Evolutionary conservation across 2,329 filamentous ascomycete genomes (phyloP).

Genomic region (Allantophomopsis lycopodina): DNA sequence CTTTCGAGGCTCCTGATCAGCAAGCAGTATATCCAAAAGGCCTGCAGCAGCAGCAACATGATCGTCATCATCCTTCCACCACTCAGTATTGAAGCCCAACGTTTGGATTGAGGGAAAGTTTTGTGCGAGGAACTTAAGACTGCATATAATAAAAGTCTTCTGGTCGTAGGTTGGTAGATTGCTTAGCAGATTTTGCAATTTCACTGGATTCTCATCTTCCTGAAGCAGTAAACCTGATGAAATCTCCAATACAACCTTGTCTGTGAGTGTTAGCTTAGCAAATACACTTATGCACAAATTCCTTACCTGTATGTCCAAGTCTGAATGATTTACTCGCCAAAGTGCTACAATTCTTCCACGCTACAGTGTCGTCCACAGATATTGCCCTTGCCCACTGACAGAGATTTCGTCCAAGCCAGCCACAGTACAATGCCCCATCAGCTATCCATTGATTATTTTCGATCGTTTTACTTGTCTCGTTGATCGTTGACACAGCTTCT

Average conservation of each 20-base stretch:
- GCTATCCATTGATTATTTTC: slow-evolving; percentile 15
- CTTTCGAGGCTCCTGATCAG: slow-evolving; percentile 31
- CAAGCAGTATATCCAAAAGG: slow-evolving; percentile 35
- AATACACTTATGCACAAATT: neutral
- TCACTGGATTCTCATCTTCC: slow-evolving; percentile 6
- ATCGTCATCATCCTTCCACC: slow-evolving; percentile 16
- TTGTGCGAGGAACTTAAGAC: slow-evolving; percentile 14
- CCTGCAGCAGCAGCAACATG: slow-evolving; percentile 43
- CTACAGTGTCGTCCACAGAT: slow-evolving; percentile 6
- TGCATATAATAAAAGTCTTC: slow-evolving; percentile 12
- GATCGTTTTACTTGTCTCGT: slow-evolving; percentile 13
- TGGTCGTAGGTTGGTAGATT: slow-evolving; percentile 15
- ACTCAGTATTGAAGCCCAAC: slow-evolving; percentile 8
- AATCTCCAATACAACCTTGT: slow-evolving; percentile 13
- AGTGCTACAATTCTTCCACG: slow-evolving; percentile 13
- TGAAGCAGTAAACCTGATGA: slow-evolving; percentile 9
- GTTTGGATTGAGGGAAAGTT: slow-evolving; percentile 5
- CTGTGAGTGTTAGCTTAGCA: slow-evolving; percentile 7
- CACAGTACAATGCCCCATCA: slow-evolving; percentile 14
- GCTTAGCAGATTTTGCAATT: slow-evolving; percentile 12
- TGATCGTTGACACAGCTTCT: slow-evolving; percentile 31
- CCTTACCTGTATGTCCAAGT: slow-evolving; percentile 16
- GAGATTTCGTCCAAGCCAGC: slow-evolving; percentile 17
- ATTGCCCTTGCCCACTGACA: slow-evolving; percentile 11
- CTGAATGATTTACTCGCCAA: slow-evolving; percentile 15